Percentiles rank a stretch among this genome's conserved stretches.
Conservation (phyloP, 2,329 filamentous ascomycete species). For the Exophiala bonariae region DNA sequence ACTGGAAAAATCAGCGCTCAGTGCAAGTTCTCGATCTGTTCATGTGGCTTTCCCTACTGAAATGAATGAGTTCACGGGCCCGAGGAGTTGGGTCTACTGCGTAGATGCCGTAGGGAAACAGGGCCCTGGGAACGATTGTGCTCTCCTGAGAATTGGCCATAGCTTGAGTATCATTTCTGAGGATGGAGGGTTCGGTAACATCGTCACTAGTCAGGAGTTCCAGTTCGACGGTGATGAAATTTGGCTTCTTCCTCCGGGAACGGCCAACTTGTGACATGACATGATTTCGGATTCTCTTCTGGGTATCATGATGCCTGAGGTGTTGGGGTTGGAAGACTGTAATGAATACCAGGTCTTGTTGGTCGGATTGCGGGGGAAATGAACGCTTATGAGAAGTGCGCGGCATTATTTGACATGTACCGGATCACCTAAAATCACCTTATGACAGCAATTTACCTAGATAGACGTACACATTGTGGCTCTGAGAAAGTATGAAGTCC, state of each 20-base stretch:
- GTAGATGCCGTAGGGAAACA: slow-evolving; percentile 9
- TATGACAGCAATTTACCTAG: no score
- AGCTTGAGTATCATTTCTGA: background rate
- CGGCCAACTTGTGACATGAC: slow-evolving; percentile 12
- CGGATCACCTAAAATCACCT: no score
- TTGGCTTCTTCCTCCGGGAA: slow-evolving; percentile 10
- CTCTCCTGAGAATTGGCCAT: background rate
- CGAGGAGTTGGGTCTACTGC: slow-evolving; percentile 8
- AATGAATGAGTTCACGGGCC: slow-evolving; percentile 13
- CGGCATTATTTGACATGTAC: no score
- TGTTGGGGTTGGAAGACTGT: slow-evolving; percentile 10
- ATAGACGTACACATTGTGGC: no score
- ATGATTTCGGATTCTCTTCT: slow-evolving; percentile 12
- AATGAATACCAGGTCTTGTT: slow-evolving; percentile 2
- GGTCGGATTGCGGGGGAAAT: no score
- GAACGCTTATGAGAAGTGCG: no score
- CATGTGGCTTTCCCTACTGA: slow-evolving; percentile 13
- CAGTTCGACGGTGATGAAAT: background rate
- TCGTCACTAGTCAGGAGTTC: background rate
- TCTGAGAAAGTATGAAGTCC: no score
- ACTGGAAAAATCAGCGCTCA: slow-evolving; percentile 5
- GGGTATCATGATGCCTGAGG: slow-evolving; percentile 3
- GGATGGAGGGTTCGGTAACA: background rate
- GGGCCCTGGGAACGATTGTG: slow-evolving; percentile 1
- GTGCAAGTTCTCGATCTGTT: background rate